These are phyloP conservation scores for Hordeum vulgare DNA, from an alignment of 176 grass and related monocot species.

Conservation along the genomic window DNA sequence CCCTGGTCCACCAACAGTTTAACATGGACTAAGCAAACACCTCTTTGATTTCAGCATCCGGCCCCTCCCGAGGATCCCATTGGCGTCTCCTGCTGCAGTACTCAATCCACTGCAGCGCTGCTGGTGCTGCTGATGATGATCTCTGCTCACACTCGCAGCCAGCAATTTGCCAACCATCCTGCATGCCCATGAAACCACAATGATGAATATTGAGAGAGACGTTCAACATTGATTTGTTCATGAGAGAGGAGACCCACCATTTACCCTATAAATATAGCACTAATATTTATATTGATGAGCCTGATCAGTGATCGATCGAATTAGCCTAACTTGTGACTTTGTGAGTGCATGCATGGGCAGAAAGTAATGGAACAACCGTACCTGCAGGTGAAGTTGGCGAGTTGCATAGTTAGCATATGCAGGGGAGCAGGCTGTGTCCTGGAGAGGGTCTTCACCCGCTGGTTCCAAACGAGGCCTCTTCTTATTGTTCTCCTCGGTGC, in stretches of 20 bases:
- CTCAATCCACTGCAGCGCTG: background rate
- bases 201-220: background rate
- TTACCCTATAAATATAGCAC: no score
- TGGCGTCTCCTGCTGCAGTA: background rate
- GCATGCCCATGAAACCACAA: background rate
- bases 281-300: no score
- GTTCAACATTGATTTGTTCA: background rate
- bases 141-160: background rate
- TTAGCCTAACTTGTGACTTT: no score
- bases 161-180: background rate
- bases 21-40: background rate
- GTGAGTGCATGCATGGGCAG: background rate
- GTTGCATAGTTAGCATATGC: background rate
- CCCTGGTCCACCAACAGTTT: background rate
- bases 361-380: background rate
- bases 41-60: background rate
- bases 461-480: background rate
- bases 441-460: constrained; percentile 48
- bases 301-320: no score
- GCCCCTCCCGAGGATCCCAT: background rate
- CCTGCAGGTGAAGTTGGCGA: background rate
- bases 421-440: constrained; percentile 71
- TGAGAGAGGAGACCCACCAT: background rate
- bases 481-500: background rate
- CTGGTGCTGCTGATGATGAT: background rate